These are phyloP conservation scores for Trichophaea hybrida DNA, from an alignment of 2,329 filamentous ascomycete species.

Conservation along the genomic window DNA sequence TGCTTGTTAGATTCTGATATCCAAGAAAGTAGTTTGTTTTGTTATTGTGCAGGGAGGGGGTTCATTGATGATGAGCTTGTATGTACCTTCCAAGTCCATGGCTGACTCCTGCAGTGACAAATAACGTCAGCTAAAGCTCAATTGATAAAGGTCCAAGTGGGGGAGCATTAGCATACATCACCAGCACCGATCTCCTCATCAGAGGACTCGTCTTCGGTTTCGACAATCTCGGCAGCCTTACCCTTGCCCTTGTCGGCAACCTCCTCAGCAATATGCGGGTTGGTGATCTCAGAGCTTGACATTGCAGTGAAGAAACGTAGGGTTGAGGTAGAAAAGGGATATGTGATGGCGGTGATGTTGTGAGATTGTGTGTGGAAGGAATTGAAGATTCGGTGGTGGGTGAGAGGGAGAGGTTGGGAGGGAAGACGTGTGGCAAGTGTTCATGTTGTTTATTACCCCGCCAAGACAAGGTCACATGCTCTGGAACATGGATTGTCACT, in stretches of 20 bases:
- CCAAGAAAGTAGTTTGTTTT: neutral
- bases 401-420: neutral
- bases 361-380: slow-evolving; percentile 4
- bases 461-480: too few relatives aligned
- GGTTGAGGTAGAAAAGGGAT: slow-evolving; percentile 1
- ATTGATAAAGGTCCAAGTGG: neutral
- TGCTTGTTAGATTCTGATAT: neutral
- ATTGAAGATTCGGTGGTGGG: neutral
- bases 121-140: slow-evolving; percentile 7
- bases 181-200: slow-evolving; percentile 54
- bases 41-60: neutral
- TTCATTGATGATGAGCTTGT: neutral
- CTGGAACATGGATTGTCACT: too few relatives aligned
- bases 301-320: neutral
- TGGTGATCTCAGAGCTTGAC: slow-evolving; percentile 22
- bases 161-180: slow-evolving; percentile 35
- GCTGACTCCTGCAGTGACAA: neutral
- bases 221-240: slow-evolving; percentile 49
- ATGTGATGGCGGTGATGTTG: slow-evolving; percentile 2
- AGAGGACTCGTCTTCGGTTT: slow-evolving; percentile 39
- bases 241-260: slow-evolving; percentile 66
- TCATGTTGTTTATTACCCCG: too few relatives aligned
- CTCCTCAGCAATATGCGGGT: slow-evolving; percentile 31
- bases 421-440: neutral
- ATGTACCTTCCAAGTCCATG: slow-evolving; percentile 9